Conservation (phyloP, 2,329 filamentous ascomycete genomes). For the Penicillium sp. region DNA sequence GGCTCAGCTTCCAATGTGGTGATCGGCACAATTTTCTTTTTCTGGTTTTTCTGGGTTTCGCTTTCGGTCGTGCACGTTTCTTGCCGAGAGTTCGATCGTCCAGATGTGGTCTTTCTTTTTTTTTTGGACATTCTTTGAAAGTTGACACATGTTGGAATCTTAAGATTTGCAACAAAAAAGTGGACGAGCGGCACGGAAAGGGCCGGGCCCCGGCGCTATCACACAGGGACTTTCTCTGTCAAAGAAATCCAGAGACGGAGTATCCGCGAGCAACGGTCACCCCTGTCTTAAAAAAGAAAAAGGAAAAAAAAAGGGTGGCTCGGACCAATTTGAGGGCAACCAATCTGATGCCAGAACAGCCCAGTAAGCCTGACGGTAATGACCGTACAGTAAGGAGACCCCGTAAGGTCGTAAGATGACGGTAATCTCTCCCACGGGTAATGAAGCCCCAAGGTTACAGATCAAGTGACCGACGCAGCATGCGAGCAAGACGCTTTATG, state of each 20-base stretch:
- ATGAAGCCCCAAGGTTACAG: slow-evolving; percentile 20
- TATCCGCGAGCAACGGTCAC: slow-evolving; percentile 1
- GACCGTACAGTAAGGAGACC: slow-evolving; percentile 22
- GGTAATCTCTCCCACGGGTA: slow-evolving; percentile 21
- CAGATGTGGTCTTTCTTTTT: slow-evolving; percentile 3
- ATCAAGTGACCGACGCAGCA: slow-evolving; percentile 62
- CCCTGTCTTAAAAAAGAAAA: slow-evolving; percentile 9
- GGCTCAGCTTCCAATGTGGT: slow-evolving; percentile 20
- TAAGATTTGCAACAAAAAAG: slow-evolving; percentile 11
- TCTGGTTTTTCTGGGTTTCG: not conserved
- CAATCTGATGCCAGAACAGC: slow-evolving; percentile 19
- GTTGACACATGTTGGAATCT: slow-evolving; percentile 7
- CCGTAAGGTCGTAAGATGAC: slow-evolving; percentile 27
- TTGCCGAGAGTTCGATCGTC: slow-evolving; percentile 14
- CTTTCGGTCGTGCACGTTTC: slow-evolving; percentile 13
- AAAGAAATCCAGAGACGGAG: slow-evolving; percentile 8
- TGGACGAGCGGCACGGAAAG: slow-evolving; percentile 38
- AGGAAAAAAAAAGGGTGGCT: slow-evolving; percentile 11
- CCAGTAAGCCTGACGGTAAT: slow-evolving; percentile 24
- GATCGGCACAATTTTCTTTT: slow-evolving; percentile 27
- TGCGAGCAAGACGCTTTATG: slow-evolving; percentile 49
- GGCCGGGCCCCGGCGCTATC: slow-evolving; percentile 33
- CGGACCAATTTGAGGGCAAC: slow-evolving; percentile 18
- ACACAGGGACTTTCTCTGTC: not conserved
- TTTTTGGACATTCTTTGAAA: not conserved